Conservation (phyloP, 2,329 filamentous ascomycete species). For the Fusarium protoensiforme region DNA sequence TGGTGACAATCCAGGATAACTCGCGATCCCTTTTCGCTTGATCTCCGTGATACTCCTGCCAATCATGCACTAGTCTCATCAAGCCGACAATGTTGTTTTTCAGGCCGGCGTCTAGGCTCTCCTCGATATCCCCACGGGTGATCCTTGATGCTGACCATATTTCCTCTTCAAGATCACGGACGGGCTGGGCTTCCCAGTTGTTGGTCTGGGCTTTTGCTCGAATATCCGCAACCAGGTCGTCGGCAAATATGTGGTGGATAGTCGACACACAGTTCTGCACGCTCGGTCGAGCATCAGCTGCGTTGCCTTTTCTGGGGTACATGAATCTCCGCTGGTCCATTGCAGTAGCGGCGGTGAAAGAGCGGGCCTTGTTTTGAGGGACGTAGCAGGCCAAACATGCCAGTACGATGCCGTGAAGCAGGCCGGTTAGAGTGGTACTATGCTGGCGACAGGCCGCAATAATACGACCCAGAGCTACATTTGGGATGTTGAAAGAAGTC, state of each 20-base stretch:
- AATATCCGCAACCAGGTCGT: neutral
- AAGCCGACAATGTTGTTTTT: neutral
- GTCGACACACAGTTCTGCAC: neutral
- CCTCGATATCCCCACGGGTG: neutral
- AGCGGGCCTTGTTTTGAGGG: neutral
- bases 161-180: neutral
- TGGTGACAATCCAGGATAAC: neutral
- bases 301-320: neutral
- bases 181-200: neutral
- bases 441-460: neutral
- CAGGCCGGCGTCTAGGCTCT: neutral
- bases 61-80: neutral
- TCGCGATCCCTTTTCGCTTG: neutral
- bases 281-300: neutral
- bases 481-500: neutral
- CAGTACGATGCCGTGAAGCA: neutral
- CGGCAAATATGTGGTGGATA: neutral
- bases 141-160: neutral
- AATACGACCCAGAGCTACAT: neutral
- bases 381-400: neutral
- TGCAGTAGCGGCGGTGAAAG: neutral
- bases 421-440: neutral
- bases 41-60: neutral
- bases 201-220: neutral
- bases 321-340: neutral